Evolutionary conservation across 2,329 filamentous ascomycete genomes (phyloP).

Genomic region (Epichloe typhina): DNA sequence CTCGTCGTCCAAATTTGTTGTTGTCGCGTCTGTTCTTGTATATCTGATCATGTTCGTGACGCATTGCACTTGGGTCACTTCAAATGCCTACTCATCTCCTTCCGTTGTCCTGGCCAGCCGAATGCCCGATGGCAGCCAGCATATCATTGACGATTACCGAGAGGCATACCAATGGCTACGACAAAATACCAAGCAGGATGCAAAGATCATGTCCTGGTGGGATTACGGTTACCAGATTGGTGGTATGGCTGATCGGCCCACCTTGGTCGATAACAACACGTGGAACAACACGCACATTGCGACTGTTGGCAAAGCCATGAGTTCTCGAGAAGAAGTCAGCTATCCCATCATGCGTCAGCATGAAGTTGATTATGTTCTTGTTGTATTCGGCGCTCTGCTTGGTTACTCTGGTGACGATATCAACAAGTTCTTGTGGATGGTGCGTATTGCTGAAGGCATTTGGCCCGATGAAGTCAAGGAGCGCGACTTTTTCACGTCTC

Average conservation of each 20-base stretch:
- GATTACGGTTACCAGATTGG: slow-evolving; percentile 99
- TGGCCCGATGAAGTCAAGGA: slow-evolving; percentile 99
- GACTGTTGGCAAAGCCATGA: slow-evolving; percentile 98
- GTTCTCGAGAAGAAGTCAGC: slow-evolving; percentile 90
- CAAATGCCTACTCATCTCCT: slow-evolving; percentile 95
- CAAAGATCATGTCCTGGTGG: slow-evolving; percentile 99
- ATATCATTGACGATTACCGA: slow-evolving; percentile 98
- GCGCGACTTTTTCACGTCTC: slow-evolving; percentile 84
- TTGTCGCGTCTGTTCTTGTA: slow-evolving; percentile 57
- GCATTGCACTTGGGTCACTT: slow-evolving; percentile 99
- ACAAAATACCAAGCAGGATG: slow-evolving; percentile 87
- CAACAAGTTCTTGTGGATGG: slow-evolving; percentile 99
- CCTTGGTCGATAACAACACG: slow-evolving; percentile 97
- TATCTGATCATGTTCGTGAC: slow-evolving; percentile 90
- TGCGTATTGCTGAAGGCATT: slow-evolving; percentile 95
- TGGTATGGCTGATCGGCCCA: slow-evolving; percentile 96
- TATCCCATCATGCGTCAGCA: slow-evolving; percentile 98
- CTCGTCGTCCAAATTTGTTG: slow-evolving; percentile 62
- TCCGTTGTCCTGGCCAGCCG: slow-evolving; percentile 90
- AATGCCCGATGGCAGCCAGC: slow-evolving; percentile 86
- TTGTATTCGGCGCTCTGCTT: slow-evolving; percentile 90
- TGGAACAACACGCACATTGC: slow-evolving; percentile 99
- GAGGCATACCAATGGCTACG: slow-evolving; percentile 99
- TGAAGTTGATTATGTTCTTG: slow-evolving; percentile 95
- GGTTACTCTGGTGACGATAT: slow-evolving; percentile 98